Base-by-base conservation (phyloP, 2,329 filamentous ascomycete genomes). In the Monosporascus sp. region DNA sequence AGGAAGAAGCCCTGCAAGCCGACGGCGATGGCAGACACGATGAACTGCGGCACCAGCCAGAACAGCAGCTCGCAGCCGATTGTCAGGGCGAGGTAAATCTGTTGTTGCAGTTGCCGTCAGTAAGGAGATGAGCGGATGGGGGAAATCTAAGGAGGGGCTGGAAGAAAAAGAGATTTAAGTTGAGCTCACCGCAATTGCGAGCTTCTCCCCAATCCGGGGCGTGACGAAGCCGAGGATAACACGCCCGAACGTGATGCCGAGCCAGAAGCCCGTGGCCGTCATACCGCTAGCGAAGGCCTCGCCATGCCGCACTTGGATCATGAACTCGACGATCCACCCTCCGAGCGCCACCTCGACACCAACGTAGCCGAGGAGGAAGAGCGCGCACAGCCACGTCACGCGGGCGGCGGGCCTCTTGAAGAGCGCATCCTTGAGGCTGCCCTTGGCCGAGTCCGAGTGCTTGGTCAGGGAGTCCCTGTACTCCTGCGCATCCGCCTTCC, bases 251-350 rank as follows among this genome's bases (percentile, higher is more conserved):
- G 89, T 89, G 57, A 94, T 78, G 0, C 89, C 89, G 20, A 90
- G 77, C 89, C 89, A 94, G 69, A 91, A 93, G 0, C 88, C 89
- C 2, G 88, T 90, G 0, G 86, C 85, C 0, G 84, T 84, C 77
- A 93, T 87, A 9, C 89, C 88, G 25, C 83, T 84, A 0, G 82
- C 81, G 60, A 92, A 91, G 0, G 81, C 71, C 3, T 74, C 78
- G 1, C 83, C 88, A n/a, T 84, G 69, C 6, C 90, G 81, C 6
- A 90, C 85, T 36, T 83, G 79, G 25, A 90, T 84, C 88, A 94
- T 93, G 68, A 94, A 93, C 5, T 85, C 84, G 50, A 91, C 86
- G 53, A 94, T 88, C 90, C 89, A 94, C 5, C 89, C 89, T 20
- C 88, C 87, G 0, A 92, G 77, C 0, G 85, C 84, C 45, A 89